These are phyloP conservation scores for Lentinus brumalis DNA, from an alignment of 768 basidiomycete genomes.

Conservation along the genomic window DNA sequence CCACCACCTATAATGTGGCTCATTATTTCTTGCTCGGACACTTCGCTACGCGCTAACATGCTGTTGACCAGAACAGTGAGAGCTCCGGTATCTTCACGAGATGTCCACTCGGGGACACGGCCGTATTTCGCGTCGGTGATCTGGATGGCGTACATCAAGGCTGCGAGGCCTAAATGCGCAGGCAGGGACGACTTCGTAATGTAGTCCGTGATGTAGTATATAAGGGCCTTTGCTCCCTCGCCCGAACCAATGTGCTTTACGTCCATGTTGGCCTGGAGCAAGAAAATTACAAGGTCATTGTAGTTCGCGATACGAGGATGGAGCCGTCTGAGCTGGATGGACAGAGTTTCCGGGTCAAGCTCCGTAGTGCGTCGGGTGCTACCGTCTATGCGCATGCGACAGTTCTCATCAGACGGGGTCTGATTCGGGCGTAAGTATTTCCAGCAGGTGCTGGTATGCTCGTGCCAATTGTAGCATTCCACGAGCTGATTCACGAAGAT, in stretches of 20 bases:
- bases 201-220: conserved; percentile 42
- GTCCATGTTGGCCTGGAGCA: conserved; percentile 32
- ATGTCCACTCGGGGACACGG: neutral
- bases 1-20: conserved; percentile 30
- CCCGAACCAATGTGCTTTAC: conserved; percentile 37
- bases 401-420: neutral
- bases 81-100: neutral
- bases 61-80: conserved; percentile 18
- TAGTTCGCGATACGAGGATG: conserved; percentile 10
- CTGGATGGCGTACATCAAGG: neutral
- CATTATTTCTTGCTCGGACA: conserved; percentile 34
- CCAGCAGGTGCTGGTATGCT: conserved; percentile 18
- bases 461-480: conserved; percentile 2
- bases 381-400: conserved; percentile 17
- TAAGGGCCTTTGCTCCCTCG: conserved; percentile 32
- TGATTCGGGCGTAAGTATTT: conserved; percentile 16
- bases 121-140: neutral
- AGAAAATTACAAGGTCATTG: conserved; percentile 7
- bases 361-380: neutral
- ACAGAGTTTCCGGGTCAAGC: conserved; percentile 8
- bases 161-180: conserved; percentile 22
- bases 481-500: neutral
- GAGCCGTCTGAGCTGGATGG: conserved; percentile 11
- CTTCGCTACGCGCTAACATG: conserved; percentile 27
- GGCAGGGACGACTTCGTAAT: conserved; percentile 34